Evolutionary conservation across 2,329 filamentous ascomycete species (phyloP).

Genomic region (Plenodomus tracheiphilus): DNA sequence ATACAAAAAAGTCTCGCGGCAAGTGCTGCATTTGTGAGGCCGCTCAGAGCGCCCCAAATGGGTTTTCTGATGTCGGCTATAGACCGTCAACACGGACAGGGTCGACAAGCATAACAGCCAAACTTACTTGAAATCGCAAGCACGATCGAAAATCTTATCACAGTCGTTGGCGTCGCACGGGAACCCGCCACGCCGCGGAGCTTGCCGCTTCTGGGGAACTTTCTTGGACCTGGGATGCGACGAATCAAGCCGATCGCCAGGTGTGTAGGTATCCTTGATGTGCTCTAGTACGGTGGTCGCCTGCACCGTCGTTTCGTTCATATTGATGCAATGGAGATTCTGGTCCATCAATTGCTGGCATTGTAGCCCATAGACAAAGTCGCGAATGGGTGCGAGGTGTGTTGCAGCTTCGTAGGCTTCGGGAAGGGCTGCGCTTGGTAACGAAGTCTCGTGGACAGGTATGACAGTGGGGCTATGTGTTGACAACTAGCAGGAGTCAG

Average conservation of each 20-base stretch:
- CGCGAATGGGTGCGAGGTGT: conserved; percentile 7
- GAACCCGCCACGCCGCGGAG: conserved; percentile 30
- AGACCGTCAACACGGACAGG: conserved; percentile 9
- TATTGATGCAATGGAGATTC: conserved; percentile 19
- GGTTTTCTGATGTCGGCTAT: conserved; percentile 39
- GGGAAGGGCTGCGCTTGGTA: conserved; percentile 3
- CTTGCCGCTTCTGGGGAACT: conserved; percentile 24
- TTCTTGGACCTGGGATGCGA: conserved; percentile 1
- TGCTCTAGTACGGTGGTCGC: conserved; percentile 29
- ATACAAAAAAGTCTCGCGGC: conserved; percentile 38
- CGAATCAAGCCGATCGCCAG: conserved; percentile 29
- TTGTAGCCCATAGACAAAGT: conserved; percentile 6
- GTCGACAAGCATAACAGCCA: background rate
- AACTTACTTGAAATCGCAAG: conserved; percentile 43
- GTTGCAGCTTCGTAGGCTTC: conserved; percentile 7
- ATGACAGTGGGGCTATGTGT: conserved; percentile 6
- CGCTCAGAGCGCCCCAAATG: conserved; percentile 30
- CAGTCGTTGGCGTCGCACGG: conserved; percentile 27
- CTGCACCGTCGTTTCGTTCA: conserved; percentile 33
- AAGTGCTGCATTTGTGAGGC: conserved; percentile 38
- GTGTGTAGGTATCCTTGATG: conserved; percentile 33
- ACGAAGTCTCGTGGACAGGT: conserved; percentile 2
- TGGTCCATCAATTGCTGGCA: conserved; percentile 10
- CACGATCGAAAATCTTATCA: conserved; percentile 32
- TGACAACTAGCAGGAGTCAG: conserved; percentile 11